Conservation (phyloP, 129 eudicot species). For the Arctium minus region DNA sequence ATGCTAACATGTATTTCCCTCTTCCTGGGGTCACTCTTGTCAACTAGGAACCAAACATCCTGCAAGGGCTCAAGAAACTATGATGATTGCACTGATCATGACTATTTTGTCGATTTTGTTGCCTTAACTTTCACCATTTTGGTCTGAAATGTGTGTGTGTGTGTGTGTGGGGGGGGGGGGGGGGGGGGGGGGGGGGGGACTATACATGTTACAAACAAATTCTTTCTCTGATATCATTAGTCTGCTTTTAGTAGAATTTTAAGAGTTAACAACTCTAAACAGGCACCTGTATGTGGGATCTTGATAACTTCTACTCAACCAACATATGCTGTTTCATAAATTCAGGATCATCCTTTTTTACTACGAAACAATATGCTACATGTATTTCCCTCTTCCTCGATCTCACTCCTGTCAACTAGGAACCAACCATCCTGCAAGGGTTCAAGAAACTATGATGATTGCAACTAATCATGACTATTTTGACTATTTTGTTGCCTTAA, state of each 20-base stretch:
- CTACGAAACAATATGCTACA: conserved; percentile 18
- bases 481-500: conserved; percentile 22
- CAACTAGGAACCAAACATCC: no score
- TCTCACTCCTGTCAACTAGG: no score
- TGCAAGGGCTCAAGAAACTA: conserved; percentile 5
- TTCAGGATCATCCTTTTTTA: conserved; percentile 8
- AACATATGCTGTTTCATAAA: neutral
- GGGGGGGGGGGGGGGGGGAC: conserved; percentile 16
- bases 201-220: conserved; percentile 21
- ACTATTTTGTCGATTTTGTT: conserved; percentile 1
- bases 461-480: neutral
- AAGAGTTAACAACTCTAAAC: conserved; percentile 29
- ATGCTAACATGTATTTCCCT: neutral
- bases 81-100: conserved; percentile 8
- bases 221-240: conserved; percentile 17
- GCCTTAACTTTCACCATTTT: conserved; percentile 19
- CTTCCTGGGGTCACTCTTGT: no score
- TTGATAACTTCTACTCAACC: conserved; percentile 33
- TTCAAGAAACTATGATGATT: conserved; percentile 13
- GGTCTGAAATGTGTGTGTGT: conserved; percentile 9
- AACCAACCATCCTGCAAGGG: no score
- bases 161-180: no score
- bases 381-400: no score
- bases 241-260: conserved; percentile 9
- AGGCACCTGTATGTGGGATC: conserved; percentile 36